Conservation (phyloP, 73 alveolate species). For the Uronychia binucleata region DNA sequence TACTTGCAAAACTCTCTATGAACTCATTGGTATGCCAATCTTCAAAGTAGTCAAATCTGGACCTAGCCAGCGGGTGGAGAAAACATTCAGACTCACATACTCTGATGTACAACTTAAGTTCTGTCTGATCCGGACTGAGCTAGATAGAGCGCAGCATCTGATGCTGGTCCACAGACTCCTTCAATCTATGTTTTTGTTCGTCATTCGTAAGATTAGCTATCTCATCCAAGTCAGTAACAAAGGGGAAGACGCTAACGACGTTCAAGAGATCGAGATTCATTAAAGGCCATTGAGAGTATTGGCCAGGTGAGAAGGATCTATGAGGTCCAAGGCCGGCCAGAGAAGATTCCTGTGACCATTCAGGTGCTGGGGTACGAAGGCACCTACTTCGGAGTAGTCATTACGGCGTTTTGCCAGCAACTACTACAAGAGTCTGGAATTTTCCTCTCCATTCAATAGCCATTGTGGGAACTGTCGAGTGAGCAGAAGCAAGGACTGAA, state of each 20-base stretch:
- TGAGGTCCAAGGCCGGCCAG: neutral
- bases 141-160: neutral
- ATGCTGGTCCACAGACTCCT: neutral
- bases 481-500: neutral
- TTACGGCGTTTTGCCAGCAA: neutral
- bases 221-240: neutral
- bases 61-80: neutral
- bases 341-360: slow-evolving; percentile 16
- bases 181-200: neutral
- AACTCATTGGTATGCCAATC: no score
- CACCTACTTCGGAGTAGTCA: neutral
- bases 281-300: slow-evolving; percentile 1
- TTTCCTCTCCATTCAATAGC: neutral
- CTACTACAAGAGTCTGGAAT: neutral
- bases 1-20: neutral
- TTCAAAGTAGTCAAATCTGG: no score
- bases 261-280: neutral
- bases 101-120: neutral
- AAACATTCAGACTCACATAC: neutral
- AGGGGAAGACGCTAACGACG: slow-evolving; percentile 1
- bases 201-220: no score
- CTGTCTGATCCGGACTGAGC: neutral
- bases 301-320: neutral
- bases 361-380: neutral
- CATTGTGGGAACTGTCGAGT: neutral